Conservation (phyloP, 1,284 basidiomycete genomes). For the Sporisorium graminicola region DNA sequence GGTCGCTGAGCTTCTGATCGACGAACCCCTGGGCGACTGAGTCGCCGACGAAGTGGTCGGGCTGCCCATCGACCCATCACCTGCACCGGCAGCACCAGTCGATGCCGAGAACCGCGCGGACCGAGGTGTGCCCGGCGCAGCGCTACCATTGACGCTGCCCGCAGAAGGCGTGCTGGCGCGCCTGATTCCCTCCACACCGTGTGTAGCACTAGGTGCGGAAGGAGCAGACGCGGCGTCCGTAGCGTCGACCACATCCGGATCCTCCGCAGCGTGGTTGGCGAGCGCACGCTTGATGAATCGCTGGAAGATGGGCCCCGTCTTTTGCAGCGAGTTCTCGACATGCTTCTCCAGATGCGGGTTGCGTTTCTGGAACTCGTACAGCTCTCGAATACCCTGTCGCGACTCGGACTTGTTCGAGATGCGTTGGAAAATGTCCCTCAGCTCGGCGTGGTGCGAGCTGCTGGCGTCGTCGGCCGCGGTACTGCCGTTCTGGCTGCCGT, state of each 20-base stretch:
- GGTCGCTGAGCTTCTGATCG: constrained; percentile 29
- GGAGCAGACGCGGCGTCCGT: not conserved
- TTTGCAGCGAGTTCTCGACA: constrained; percentile 74
- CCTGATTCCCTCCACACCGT: constrained; percentile 12
- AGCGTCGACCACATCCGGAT: constrained; percentile 75
- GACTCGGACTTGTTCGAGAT: constrained; percentile 86
- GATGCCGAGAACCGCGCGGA: constrained; percentile 15
- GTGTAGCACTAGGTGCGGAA: not conserved
- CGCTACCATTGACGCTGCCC: constrained; percentile 12
- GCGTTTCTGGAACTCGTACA: constrained; percentile 92
- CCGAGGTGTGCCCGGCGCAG: constrained; percentile 17
- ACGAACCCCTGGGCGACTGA: constrained; percentile 24
- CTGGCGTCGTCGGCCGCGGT: constrained; percentile 73
- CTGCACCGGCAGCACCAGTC: not conserved
- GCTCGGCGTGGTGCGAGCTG: constrained; percentile 78
- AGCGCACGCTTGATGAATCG: constrained; percentile 71
- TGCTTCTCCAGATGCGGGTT: constrained; percentile 87
- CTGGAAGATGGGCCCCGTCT: constrained; percentile 72
- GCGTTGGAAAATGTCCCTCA: constrained; percentile 86
- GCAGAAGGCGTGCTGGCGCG: constrained; percentile 24
- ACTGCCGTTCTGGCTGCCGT: constrained; percentile 70
- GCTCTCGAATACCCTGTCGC: constrained; percentile 89
- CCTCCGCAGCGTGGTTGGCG: constrained; percentile 80
- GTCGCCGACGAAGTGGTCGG: constrained; percentile 30
- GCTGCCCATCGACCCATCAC: constrained; percentile 27